Base-by-base conservation (phyloP, 108 stramenopile genomes). In the Schizochytrium sp. region DNA sequence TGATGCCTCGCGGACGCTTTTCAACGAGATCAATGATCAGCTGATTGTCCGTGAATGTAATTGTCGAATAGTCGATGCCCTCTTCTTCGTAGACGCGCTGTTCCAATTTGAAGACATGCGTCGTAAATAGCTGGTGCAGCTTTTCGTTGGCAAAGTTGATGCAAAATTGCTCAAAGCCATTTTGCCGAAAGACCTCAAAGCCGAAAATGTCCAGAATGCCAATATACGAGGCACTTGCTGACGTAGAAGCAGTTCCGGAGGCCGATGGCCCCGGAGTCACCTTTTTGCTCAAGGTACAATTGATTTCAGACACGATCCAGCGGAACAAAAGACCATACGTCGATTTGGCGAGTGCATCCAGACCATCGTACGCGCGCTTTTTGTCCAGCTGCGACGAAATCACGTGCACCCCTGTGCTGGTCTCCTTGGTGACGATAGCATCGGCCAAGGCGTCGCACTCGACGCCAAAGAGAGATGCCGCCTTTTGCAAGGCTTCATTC, bases 341-440 rank as follows among this genome's bases (percentile, higher is more conserved):
- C 21, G 97, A 96, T 93, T 98, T 99, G 25, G 97, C 95, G 18
- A 99, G 91, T 5, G 98, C 98, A 92, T 98, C 98, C 2, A 97
- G 91, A 0, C 97, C 97, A 88, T 97, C 97, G 18, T 48, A 29
- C 5, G 98, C 97, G 89, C 93, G 94, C 45, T 97, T 96, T 19
- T 92, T 90, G 5, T 92, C 90, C 89, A 98, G 93, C 4, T 96
- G 95, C 48, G 96, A 92, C n/a, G 19, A 29, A 6, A 88, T 89
- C 12, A 28, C 45, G 21, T 89, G 19, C 6, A 4, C 48, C 2
- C 95, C 90, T 2, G 97, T 93, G 51, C 95, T 92, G 6, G 96
- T 97, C 87, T 98, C 90, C 43, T 96, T 95, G 43, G 93, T 91
- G 25, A 90, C 92, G 44, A 99, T 90, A 60, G 94, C 94, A 0